Evolutionary conservation across 345 rosid genomes (phyloP).

Genomic region (Acer yangbiense): DNA sequence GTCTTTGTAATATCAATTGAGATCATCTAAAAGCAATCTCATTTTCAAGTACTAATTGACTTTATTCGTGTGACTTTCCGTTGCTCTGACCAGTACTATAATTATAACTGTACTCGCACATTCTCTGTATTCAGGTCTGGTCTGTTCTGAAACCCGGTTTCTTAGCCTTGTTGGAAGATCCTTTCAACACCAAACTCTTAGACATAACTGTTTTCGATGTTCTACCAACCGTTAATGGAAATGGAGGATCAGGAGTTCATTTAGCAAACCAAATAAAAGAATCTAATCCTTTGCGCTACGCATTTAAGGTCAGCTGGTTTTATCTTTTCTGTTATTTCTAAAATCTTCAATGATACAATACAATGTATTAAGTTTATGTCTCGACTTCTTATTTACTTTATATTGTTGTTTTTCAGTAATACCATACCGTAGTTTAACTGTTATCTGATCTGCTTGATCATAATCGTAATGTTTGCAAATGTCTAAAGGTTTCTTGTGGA

Average conservation of each 20-base stretch:
- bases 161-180: slow-evolving; percentile 85
- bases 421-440: background rate
- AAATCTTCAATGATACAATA: background rate
- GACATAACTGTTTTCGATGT: slow-evolving; percentile 83
- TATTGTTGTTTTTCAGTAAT: slow-evolving; percentile 2
- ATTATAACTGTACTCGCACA: background rate
- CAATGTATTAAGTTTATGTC: background rate
- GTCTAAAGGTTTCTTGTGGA: slow-evolving; percentile 63
- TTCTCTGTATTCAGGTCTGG: slow-evolving; percentile 65
- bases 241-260: slow-evolving; percentile 34
- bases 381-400: background rate
- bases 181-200: slow-evolving; percentile 59
- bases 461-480: slow-evolving; percentile 17
- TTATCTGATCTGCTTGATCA: background rate
- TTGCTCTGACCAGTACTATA: background rate
- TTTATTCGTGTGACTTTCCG: background rate
- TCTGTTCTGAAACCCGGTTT: slow-evolving; percentile 94
- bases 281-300: slow-evolving; percentile 64
- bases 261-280: slow-evolving; percentile 68
- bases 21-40: background rate
- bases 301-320: slow-evolving; percentile 51
- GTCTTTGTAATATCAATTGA: background rate
- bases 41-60: no score
- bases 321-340: slow-evolving; percentile 1
- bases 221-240: slow-evolving; percentile 31